A percentile compares a stretch with the other conserved stretches of the same genome.
Evolutionary conservation across 1,284 basidiomycete species (phyloP).

Genomic region (Cystobasidium sp.): DNA sequence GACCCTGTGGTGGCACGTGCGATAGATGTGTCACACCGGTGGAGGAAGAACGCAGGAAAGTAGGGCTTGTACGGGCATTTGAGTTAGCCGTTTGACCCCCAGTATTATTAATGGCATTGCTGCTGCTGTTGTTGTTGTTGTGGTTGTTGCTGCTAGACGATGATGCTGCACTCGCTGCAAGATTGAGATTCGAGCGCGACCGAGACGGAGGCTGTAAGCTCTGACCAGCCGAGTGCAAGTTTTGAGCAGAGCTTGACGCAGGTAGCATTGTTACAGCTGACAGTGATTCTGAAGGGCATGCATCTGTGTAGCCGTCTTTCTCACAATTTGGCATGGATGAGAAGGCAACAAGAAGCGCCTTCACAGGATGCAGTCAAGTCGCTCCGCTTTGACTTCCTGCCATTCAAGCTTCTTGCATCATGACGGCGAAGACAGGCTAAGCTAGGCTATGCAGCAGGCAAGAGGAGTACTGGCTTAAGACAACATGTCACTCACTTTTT

Average conservation of each 20-base stretch:
- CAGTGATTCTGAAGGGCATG: background rate
- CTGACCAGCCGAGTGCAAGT: constrained; percentile 13
- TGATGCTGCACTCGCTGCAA: constrained; percentile 9
- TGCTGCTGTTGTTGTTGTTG: background rate
- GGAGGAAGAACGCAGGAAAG: constrained; percentile 15
- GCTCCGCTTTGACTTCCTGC: too few relatives aligned
- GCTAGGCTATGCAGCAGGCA: too few relatives aligned
- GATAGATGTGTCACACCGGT: background rate
- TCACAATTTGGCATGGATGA: too few relatives aligned
- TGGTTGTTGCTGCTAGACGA: background rate
- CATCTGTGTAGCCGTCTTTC: background rate
- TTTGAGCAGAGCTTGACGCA: constrained; percentile 24
- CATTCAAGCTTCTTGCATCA: too few relatives aligned
- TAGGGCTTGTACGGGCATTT: background rate
- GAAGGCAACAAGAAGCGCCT: too few relatives aligned
- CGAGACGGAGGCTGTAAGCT: constrained; percentile 21
- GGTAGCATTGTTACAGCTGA: constrained; percentile 1
- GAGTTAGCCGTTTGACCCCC: background rate
- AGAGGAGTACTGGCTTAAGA: too few relatives aligned
- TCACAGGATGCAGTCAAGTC: too few relatives aligned
- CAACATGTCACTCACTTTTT: too few relatives aligned
- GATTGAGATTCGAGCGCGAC: constrained; percentile 15
- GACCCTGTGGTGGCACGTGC: constrained; percentile 10
- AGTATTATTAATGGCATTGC: background rate
- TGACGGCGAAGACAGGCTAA: too few relatives aligned